Evolutionary conservation across 192 early-diverging fungal species (phyloP).

Genomic region (Rhizoclosmatium globosum): DNA sequence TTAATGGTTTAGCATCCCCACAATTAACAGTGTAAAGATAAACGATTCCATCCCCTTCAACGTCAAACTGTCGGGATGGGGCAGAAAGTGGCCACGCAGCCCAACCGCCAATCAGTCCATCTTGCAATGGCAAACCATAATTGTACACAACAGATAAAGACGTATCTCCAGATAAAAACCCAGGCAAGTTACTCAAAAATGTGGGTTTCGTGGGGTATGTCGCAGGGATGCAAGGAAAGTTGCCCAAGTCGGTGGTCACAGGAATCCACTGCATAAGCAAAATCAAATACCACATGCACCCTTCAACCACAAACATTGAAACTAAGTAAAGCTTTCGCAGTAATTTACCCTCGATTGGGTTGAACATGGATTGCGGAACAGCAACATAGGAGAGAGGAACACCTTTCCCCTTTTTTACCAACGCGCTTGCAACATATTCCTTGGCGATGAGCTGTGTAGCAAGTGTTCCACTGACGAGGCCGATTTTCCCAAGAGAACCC

Average conservation of each 20-base stretch:
- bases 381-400: slow-evolving; percentile 1
- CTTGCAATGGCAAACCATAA: slow-evolving; percentile 15
- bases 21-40: slow-evolving; percentile 12
- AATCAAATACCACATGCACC: slow-evolving; percentile 23
- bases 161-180: slow-evolving; percentile 11
- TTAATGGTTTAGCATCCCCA: not conserved
- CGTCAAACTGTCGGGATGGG: slow-evolving; percentile 9
- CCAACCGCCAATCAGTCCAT: slow-evolving; percentile 31
- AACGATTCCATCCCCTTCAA: slow-evolving; percentile 18
- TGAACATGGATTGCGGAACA: not conserved
- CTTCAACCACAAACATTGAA: slow-evolving; percentile 9
- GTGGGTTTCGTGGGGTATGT: slow-evolving; percentile 1
- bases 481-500: slow-evolving; percentile 12
- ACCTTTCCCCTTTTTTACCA: slow-evolving; percentile 10
- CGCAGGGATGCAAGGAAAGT: slow-evolving; percentile 12
- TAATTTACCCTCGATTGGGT: not conserved
- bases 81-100: slow-evolving; percentile 18
- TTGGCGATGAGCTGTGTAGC: slow-evolving; percentile 9
- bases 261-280: slow-evolving; percentile 2
- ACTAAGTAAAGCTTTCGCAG: not conserved
- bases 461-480: not conserved
- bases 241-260: slow-evolving; percentile 4
- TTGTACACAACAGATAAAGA: slow-evolving; percentile 14
- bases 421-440: not conserved
- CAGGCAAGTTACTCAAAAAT: slow-evolving; percentile 1